Base-by-base conservation (phyloP, 768 basidiomycete genomes). In the Lactifluus hygrophoroides region DNA sequence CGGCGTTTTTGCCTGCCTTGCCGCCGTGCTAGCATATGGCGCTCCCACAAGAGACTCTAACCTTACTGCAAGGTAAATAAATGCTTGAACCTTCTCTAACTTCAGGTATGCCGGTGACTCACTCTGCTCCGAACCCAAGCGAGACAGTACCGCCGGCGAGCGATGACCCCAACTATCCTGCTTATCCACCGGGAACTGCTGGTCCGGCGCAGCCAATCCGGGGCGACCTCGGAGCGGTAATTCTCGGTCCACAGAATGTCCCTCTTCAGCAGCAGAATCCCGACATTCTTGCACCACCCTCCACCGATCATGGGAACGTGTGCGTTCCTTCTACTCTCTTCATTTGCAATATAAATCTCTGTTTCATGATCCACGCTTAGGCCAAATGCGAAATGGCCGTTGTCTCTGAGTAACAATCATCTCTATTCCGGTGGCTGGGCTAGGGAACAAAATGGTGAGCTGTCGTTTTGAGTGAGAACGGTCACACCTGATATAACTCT, bases 341-440 rank as follows among this genome's bases (percentile, higher is more conserved):
- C 19, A 10, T 42, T 6, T 32, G n/a, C 3, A 11, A 17, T 34
- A 21, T 25, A 9, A 14, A 19, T 43, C 6, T n/a, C n/a, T n/a
- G 28, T 11, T 16, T 57, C 13, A 52, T 28, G 25, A 27, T 2
- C 38, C n/a, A 11, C 19, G 35, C 16, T 28, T 57, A 80, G 79
- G 1, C 46, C 59, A 7, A 81, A 82, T 58, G 74, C 77, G 25
- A 81, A 82, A 66, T 83, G 82, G 82, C 76, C 82, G 0, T 80
- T 82, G 66, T 68, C 69, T 57, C 65, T 82, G 42, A 81, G 80
- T 54, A 77, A 77, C 64, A 82, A 80, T 60, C 76, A 80, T n/a
- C 66, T 84, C 16, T 76, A 77, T 57, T 75, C 75, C 0, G 82
- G 82, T 13, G 82, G 82, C 0, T 84, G 82, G 82, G 79, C 80